A percentile compares a stretch with the other conserved stretches of the same genome.
phyloP scores from a whole-genome alignment of 768 basidiomycete genomes.

The Rhodotorula paludigena region DNA sequence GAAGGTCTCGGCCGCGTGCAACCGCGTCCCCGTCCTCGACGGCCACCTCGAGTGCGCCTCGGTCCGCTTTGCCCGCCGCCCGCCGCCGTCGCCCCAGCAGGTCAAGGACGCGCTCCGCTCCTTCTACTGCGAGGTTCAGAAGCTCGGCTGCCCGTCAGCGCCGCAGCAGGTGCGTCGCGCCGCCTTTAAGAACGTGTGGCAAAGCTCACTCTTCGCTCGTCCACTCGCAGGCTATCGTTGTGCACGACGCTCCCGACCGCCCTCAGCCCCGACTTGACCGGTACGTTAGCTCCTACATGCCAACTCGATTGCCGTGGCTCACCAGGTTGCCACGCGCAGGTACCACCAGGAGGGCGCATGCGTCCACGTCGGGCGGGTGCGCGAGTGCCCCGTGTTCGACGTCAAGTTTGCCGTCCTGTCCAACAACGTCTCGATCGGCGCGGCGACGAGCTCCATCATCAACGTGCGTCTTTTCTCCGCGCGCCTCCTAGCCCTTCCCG shows the following conservation, averaged over 20 bases:
- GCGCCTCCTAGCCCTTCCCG: background rate
- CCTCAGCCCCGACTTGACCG: conserved; percentile 92
- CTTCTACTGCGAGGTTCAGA: conserved; percentile 71
- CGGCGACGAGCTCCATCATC: conserved; percentile 92
- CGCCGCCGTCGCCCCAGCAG: conserved; percentile 79
- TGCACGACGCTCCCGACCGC: conserved; percentile 87
- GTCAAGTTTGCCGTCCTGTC: conserved; percentile 89
- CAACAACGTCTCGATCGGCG: conserved; percentile 92
- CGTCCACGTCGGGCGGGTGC: conserved; percentile 81
- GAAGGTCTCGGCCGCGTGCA: conserved; percentile 87
- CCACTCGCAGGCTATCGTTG: conserved; percentile 73
- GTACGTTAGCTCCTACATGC: conserved; percentile 47
- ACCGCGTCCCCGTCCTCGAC: conserved; percentile 90
- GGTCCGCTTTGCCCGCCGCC: conserved; percentile 70
- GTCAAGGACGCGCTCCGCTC: conserved; percentile 71
- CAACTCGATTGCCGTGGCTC: background rate
- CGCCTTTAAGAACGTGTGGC: too few species aligned
- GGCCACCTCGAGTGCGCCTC: conserved; percentile 90
- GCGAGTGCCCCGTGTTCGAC: conserved; percentile 86
- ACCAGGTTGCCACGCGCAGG: conserved; percentile 42
- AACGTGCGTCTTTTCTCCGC: conserved; percentile 54
- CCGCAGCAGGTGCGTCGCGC: too few species aligned
- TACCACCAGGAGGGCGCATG: conserved; percentile 86
- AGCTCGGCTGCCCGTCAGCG: conserved; percentile 73
- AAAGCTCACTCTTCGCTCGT: too few species aligned